These are phyloP conservation scores for Sugiyamaella boreocaroliniensis DNA, from an alignment of 805 yeast genomes.

Conservation along the genomic window DNA sequence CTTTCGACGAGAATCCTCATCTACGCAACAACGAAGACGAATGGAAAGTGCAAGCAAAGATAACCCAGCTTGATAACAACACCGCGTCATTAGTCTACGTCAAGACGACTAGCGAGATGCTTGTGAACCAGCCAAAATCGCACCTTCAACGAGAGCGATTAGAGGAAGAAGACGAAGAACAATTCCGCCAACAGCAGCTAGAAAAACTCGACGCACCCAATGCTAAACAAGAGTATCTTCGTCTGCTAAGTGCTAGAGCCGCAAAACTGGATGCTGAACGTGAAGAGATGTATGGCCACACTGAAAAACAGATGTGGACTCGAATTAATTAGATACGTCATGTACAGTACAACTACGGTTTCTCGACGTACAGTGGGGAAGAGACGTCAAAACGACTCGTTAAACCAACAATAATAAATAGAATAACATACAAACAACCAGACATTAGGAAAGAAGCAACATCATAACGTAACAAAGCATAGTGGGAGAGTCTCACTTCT, in stretches of 20 bases:
- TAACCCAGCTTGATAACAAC: conserved; percentile 23
- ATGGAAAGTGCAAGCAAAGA: conserved; percentile 33
- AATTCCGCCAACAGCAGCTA: conserved; percentile 21
- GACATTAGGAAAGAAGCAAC: conserved; percentile 1
- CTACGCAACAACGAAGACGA: conserved; percentile 18
- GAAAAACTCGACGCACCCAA: conserved; percentile 25
- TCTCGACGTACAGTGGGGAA: not conserved
- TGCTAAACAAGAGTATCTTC: conserved; percentile 22
- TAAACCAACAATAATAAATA: conserved; percentile 7
- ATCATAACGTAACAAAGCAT: not conserved
- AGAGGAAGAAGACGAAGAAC: conserved; percentile 20
- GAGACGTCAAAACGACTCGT: not conserved
- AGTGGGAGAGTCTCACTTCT: conserved; percentile 42
- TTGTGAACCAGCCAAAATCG: conserved; percentile 17
- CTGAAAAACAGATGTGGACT: conserved; percentile 16
- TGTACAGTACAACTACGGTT: not conserved
- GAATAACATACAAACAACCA: conserved; percentile 1
- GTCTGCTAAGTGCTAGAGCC: conserved; percentile 31
- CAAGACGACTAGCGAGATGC: conserved; percentile 19
- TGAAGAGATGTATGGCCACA: conserved; percentile 18
- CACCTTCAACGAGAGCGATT: conserved; percentile 20
- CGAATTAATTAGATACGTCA: conserved; percentile 1
- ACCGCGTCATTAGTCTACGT: conserved; percentile 21
- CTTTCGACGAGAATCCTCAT: conserved; percentile 23
- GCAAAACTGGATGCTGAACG: conserved; percentile 15